Evolutionary conservation across 306 rosid species (phyloP), one percentile per base, ranked within the genome.

Genomic region (Rosa rugosa): DNA sequence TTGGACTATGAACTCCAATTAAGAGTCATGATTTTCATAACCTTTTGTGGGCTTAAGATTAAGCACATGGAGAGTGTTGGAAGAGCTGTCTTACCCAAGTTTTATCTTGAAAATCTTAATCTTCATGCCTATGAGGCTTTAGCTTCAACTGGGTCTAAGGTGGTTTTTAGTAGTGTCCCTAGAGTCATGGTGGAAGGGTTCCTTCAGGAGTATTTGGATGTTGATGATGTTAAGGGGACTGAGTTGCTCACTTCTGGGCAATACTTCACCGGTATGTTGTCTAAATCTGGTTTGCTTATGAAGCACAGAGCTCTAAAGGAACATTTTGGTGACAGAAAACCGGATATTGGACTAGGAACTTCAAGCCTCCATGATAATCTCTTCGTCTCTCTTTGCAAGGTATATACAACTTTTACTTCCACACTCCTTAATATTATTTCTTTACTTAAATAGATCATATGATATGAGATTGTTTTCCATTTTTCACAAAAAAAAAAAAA

Each of bases 321-420:
- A 3, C 86, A 85, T 51, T 94, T 88, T 83, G 98, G 94, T 22
- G 93, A 94, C 49, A 60, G 71, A 72, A 89, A 46, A 71, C 98
- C 94, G 46, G 94, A 92, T 79, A 46, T 94, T 71, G 98, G 97
- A 0, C 85, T 94, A 51, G 97, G 96, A 78, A 87, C 85, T 77
- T 79, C 90, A 4, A 77, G 84, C 85, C 80, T 84, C 50, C 85
- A 85, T 76, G 94, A 94, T 38, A 89, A 82, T 80, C 93, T 82
- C 79, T 87, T 92, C 74, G 70, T 92, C 62, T 92, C 97, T 44
- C 86, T 80, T 47, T 92, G 98, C 92, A 88, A 94, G 98, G 97
- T 94, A 88, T 70, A 23, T 54, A 42, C 25, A 42, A 31, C 56
- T 5, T 22, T 49, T 9, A 31, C 16, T 42, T 17, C 18, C 38